Base-by-base conservation (phyloP, 768 basidiomycete species). In the Hortiboletus flavorubellus region DNA sequence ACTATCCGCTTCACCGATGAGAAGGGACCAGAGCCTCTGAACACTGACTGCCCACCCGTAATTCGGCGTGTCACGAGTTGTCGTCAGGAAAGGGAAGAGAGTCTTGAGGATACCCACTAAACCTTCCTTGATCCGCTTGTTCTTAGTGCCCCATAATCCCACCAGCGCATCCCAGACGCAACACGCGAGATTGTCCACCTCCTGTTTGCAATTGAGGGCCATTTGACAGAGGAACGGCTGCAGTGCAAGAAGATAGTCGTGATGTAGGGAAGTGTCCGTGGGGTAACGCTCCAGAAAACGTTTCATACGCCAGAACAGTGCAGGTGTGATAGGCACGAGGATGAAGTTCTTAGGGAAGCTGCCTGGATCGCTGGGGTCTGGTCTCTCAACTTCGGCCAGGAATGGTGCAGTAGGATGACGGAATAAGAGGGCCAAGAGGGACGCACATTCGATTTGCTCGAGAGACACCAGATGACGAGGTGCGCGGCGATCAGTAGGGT, bases 141-240 rank as follows among this genome's bases (percentile, higher is more conserved):
- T 86, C 72, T 91, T 93, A 16, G 87, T 87, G 2, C 78, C 77
- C 93, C 93, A 97, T 26, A 96, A 71, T 2, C 72, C 72, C 3
- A 93, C 76, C 6, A 98, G 64, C 3, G 70, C 69, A 44, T 82
- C 72, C 85, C 93, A 91, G 2, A 85, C 73, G 30, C 72, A 71
- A 5, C 74, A 71, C 0, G 90, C 88, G 59, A 91, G 87, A 16
- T 69, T 68, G 8, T 79, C 76, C 37, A 91, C 80, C 3, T 80
- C 78, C 8, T 76, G 65, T 40, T 79, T 82, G 54, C 74, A 79
- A 67, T 98, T 98, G 52, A 96, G 72, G 3, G 91, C 82, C n/a
- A 94, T 71, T 51, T 90, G 86, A 3, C 78, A 80, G 8, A 98
- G 80, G 1, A 86, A 78, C 3, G 84, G 76, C 51, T 87, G 85